Base-by-base conservation (phyloP, 2,329 filamentous ascomycete species). In the Botrytis hyacinthi region DNA sequence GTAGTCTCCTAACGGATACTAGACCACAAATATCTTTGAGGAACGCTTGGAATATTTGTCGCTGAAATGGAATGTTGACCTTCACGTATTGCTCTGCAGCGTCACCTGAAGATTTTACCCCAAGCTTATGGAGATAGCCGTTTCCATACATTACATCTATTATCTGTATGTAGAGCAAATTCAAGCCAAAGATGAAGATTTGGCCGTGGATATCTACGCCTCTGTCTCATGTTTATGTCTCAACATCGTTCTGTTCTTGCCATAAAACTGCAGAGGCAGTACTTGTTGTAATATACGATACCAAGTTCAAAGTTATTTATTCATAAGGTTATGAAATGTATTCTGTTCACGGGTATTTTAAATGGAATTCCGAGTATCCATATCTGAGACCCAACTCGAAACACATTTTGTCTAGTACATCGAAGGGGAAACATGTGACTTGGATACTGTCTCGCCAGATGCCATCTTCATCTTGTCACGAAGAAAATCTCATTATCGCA, bases 261-360 rank as follows among this genome's bases (percentile, higher is more conserved):
- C 6, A 29, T 57, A 32, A n/a, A 18, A 1, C 14, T 29, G 14
- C n/a, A 57, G 16, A 29, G 7, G 5, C 16, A 57, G 18, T 8
- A 32, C 6, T 18, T 18, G 14, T 18, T 57, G n/a, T 6, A 29
- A 2, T 18, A 1, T 57, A 6, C 14, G 14, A 29, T 4, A 18
- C 6, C 29, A 32, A 57, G 14, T 57, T n/a, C 7, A 5, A 57
- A 29, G 8, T 8, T n/a, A n/a, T n/a, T 29, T 32, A 29, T 57
- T 29, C n/a, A 57, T 18, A 18, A 29, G 51, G n/a, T 9, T 57
- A 6, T 3, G 14, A 29, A 29, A 29, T 57, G 0, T 1, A 8
- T 8, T 29, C 14, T 57, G 6, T 29, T 9, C n/a, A 4, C 1
- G 1, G 6, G 6, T 2, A 4, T 29, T 18, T 57, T 0, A 29